These are phyloP conservation scores for Coemansia sp. DNA, from an alignment of 192 early-diverging fungal genomes.

Conservation along the genomic window DNA sequence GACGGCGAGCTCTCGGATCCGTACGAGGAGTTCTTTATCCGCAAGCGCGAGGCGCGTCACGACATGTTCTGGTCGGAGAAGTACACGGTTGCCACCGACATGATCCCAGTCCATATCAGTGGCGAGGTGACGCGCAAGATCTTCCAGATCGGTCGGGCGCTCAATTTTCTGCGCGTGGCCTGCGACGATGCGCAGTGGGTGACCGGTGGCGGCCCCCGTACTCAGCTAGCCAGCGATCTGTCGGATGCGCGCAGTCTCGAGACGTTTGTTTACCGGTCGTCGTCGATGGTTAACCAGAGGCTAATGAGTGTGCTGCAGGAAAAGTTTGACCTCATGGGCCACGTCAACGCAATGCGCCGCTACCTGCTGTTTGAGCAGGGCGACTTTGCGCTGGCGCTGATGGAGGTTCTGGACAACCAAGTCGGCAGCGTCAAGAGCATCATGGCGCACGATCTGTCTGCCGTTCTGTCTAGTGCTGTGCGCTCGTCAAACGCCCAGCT, in stretches of 20 bases:
- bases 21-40: slow-evolving; percentile 90
- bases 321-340: slow-evolving; percentile 82
- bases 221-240: slow-evolving; percentile 53
- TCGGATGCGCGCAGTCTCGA: slow-evolving; percentile 69
- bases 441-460: slow-evolving; percentile 88
- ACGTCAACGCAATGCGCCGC: slow-evolving; percentile 80
- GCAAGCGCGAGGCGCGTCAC: slow-evolving; percentile 55
- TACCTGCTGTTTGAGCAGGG: slow-evolving; percentile 93
- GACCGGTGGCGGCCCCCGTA: slow-evolving; percentile 26
- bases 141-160: slow-evolving; percentile 80
- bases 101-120: slow-evolving; percentile 86
- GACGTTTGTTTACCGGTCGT: slow-evolving; percentile 69
- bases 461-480: slow-evolving; percentile 79
- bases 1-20: slow-evolving; percentile 94
- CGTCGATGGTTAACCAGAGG: slow-evolving; percentile 70
- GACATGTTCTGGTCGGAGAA: slow-evolving; percentile 83
- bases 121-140: slow-evolving; percentile 80
- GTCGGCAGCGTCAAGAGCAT: slow-evolving; percentile 67
- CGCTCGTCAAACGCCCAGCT: slow-evolving; percentile 87
- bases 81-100: slow-evolving; percentile 72
- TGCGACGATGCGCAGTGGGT: slow-evolving; percentile 68
- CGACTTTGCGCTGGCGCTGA: slow-evolving; percentile 89
- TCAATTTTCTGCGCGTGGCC: slow-evolving; percentile 77
- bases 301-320: slow-evolving; percentile 76
- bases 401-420: slow-evolving; percentile 71